phyloP scores from a whole-genome alignment of 768 basidiomycete genomes.

The Leucogyrophana mollusca region DNA sequence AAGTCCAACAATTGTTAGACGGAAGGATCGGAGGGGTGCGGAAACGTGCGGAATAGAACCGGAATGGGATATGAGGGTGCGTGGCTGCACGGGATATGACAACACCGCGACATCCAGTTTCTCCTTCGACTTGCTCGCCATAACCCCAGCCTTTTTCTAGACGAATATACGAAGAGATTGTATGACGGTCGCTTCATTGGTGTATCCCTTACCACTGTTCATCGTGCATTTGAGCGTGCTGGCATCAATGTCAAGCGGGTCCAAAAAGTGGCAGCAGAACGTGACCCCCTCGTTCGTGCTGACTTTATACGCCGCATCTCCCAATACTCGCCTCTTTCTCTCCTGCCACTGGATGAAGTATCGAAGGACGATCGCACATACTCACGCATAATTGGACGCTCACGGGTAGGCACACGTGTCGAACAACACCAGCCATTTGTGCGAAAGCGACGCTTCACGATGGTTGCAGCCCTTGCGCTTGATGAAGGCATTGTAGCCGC shows the following conservation, averaged over 20 bases:
- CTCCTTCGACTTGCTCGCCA: conserved; percentile 16
- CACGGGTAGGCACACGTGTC: conserved; percentile 12
- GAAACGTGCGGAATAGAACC: too few relatives aligned
- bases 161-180: conserved; percentile 20
- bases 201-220: conserved; percentile 12
- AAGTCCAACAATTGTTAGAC: too few relatives aligned
- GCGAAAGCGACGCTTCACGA: conserved; percentile 14
- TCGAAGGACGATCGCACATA: conserved; percentile 30
- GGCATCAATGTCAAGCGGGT: conserved; percentile 11
- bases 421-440: conserved; percentile 20
- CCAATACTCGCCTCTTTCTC: conserved; percentile 12
- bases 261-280: conserved; percentile 12
- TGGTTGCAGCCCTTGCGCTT: conserved; percentile 17
- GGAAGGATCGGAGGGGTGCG: too few relatives aligned
- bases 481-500: conserved; percentile 22
- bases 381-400: conserved; percentile 18
- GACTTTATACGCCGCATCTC: conserved; percentile 9
- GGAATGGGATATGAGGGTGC: too few relatives aligned
- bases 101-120: conserved; percentile 13
- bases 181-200: too few relatives aligned
- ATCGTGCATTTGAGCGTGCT: conserved; percentile 10
- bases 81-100: too few relatives aligned
- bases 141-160: conserved; percentile 19
- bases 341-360: conserved; percentile 23
- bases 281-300: conserved; percentile 5